A percentile compares a stretch with the other conserved stretches of the same genome.
Conservation (phyloP, 768 basidiomycete genomes). For the Tulasnella sp. region DNA sequence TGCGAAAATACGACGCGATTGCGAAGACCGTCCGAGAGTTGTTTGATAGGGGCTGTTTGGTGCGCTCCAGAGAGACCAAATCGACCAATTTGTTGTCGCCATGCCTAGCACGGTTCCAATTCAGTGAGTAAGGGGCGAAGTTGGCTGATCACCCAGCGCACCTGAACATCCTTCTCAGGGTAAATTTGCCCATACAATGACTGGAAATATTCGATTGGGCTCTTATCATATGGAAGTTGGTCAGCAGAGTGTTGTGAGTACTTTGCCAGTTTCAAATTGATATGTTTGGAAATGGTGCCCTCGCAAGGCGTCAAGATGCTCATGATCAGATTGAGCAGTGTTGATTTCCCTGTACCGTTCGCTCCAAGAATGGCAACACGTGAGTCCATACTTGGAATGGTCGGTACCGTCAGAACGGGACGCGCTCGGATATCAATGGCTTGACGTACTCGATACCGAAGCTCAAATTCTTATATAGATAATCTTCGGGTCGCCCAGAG, state of each 20-base stretch:
- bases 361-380: slow-evolving; percentile 93
- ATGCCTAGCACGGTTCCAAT: slow-evolving; percentile 41
- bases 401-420: neutral
- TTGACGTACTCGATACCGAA: slow-evolving; percentile 87
- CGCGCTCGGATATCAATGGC: neutral
- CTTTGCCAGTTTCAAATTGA: slow-evolving; percentile 86
- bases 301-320: slow-evolving; percentile 61
- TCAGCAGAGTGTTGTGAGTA: slow-evolving; percentile 99
- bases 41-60: slow-evolving; percentile 86
- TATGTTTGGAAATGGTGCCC: slow-evolving; percentile 84
- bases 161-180: slow-evolving; percentile 84
- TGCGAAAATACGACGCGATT: slow-evolving; percentile 97
- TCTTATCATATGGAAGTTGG: slow-evolving; percentile 86
- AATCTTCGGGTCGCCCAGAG: slow-evolving; percentile 77
- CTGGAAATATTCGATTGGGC: slow-evolving; percentile 92
- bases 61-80: slow-evolving; percentile 92
- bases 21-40: slow-evolving; percentile 89
- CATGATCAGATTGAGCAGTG: slow-evolving; percentile 82
- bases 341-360: slow-evolving; percentile 92
- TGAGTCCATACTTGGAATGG: slow-evolving; percentile 63
- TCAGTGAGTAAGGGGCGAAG: neutral
- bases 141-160: slow-evolving; percentile 21
- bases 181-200: slow-evolving; percentile 62
- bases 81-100: slow-evolving; percentile 88
- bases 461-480: slow-evolving; percentile 76